Evolutionary conservation across 1,139 yeast species (phyloP).

Genomic region (Eremothecium sinecaudum): DNA sequence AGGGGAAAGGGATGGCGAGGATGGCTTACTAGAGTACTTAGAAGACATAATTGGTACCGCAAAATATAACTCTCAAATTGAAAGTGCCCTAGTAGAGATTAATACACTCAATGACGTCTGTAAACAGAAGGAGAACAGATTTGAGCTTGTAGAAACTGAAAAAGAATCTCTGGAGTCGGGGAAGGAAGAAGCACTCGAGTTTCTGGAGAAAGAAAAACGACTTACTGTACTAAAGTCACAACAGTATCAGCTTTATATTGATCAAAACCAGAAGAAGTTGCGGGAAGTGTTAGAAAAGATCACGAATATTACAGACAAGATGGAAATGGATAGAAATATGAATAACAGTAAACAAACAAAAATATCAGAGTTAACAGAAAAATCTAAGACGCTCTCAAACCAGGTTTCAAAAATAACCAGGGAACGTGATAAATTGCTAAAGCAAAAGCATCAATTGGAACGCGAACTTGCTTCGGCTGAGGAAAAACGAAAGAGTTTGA

Average conservation of each 20-base stretch:
- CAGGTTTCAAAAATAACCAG: slow-evolving; percentile 33
- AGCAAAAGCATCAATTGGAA: slow-evolving; percentile 22
- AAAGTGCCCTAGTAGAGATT: slow-evolving; percentile 48
- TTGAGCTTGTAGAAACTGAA: slow-evolving; percentile 72
- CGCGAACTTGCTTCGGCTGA: slow-evolving; percentile 57
- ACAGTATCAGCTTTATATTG: slow-evolving; percentile 46
- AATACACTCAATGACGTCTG: slow-evolving; percentile 71
- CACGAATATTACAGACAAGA: slow-evolving; percentile 35
- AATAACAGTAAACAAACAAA: slow-evolving; percentile 38
- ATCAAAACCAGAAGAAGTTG: slow-evolving; percentile 36
- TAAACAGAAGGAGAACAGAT: slow-evolving; percentile 69
- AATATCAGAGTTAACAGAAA: slow-evolving; percentile 35
- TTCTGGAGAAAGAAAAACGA: slow-evolving; percentile 55
- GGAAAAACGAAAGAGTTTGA: slow-evolving; percentile 61
- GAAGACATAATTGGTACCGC: slow-evolving; percentile 97
- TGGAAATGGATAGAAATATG: slow-evolving; percentile 41
- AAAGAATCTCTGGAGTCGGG: slow-evolving; percentile 58
- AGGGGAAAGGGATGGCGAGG: slow-evolving; percentile 87
- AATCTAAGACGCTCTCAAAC: slow-evolving; percentile 32
- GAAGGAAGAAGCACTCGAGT: slow-evolving; percentile 61
- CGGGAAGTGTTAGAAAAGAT: slow-evolving; percentile 33
- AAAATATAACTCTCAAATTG: slow-evolving; percentile 68
- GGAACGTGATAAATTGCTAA: slow-evolving; percentile 31
- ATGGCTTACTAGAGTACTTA: slow-evolving; percentile 84
- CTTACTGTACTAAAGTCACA: slow-evolving; percentile 47